phyloP scores from a whole-genome alignment of 768 basidiomycete genomes.

The Pleurotus salmoneostramineus region DNA sequence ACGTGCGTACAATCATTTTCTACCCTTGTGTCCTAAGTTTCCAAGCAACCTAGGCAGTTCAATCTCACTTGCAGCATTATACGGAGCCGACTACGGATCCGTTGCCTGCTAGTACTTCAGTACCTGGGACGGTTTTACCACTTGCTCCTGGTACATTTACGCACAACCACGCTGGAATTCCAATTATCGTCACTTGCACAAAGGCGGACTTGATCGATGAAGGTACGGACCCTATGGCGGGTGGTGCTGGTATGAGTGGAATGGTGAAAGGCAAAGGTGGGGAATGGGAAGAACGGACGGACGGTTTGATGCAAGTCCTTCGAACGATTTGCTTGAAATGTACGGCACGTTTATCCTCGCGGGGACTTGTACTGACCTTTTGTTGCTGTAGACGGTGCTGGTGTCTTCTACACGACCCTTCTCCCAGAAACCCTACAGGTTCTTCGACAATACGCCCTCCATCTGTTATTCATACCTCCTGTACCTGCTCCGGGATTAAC shows the following conservation, averaged over 20 bases:
- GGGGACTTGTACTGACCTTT: neutral
- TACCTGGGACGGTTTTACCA: slow-evolving; percentile 72
- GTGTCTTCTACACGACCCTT: slow-evolving; percentile 86
- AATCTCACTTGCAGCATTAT: slow-evolving; percentile 88
- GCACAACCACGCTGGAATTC: slow-evolving; percentile 81
- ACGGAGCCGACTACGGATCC: slow-evolving; percentile 73
- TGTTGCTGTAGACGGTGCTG: slow-evolving; percentile 71
- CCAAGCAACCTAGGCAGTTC: slow-evolving; percentile 46
- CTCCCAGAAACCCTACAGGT: slow-evolving; percentile 70
- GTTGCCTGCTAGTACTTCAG: slow-evolving; percentile 54
- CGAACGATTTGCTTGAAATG: slow-evolving; percentile 91
- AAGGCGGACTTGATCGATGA: slow-evolving; percentile 94
- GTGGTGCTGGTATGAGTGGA: slow-evolving; percentile 79
- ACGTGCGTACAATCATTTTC: slow-evolving; percentile 44
- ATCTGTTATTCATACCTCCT: slow-evolving; percentile 74
- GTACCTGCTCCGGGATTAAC: slow-evolving; percentile 64
- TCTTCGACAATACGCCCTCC: slow-evolving; percentile 81
- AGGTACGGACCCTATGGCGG: slow-evolving; percentile 64
- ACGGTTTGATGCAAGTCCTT: slow-evolving; percentile 93
- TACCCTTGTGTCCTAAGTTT: neutral
- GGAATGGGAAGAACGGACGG: slow-evolving; percentile 94
- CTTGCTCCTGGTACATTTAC: slow-evolving; percentile 83
- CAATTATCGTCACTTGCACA: slow-evolving; percentile 86
- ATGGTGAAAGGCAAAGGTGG: slow-evolving; percentile 91
- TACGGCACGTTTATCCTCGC: slow-evolving; percentile 33